A percentile compares a stretch with the other conserved stretches of the same genome.
phyloP scores from a whole-genome alignment of 495 filamentous ascomycete species.

The Lasiosphaeria miniovina region DNA sequence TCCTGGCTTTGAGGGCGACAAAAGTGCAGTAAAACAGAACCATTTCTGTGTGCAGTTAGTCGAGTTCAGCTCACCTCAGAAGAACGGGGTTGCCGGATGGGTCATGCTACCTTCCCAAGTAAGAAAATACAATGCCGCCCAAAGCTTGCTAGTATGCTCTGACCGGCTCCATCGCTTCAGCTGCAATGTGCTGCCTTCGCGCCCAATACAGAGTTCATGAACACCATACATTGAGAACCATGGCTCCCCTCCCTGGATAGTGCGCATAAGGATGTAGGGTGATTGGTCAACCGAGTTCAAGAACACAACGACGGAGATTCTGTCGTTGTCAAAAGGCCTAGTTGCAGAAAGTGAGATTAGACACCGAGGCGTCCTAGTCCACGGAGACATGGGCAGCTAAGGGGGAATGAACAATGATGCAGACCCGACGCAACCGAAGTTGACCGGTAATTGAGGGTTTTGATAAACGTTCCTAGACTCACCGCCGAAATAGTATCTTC shows the following conservation, averaged over 20 bases:
- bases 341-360: not conserved
- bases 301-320: conserved; percentile 47
- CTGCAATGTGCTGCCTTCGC: conserved; percentile 45
- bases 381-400: too few relatives aligned
- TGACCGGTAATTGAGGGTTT: not conserved
- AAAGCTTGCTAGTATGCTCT: conserved; percentile 43
- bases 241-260: conserved; percentile 35
- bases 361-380: not conserved
- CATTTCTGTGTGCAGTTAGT: conserved; percentile 49
- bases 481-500: conserved; percentile 52
- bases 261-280: conserved; percentile 43
- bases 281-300: conserved; percentile 37
- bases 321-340: conserved; percentile 52
- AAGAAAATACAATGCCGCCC: conserved; percentile 51
- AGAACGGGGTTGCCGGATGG: not conserved
- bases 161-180: conserved; percentile 47
- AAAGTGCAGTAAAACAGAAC: conserved; percentile 78
- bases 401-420: too few relatives aligned
- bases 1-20: conserved; percentile 69
- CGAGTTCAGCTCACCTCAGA: not conserved
- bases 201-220: conserved; percentile 48
- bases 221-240: conserved; percentile 47
- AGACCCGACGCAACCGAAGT: too few relatives aligned
- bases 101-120: conserved; percentile 51
- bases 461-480: conserved; percentile 10